Conservation (phyloP, 208 protist species). For the Endotrypanum monterogeii region DNA sequence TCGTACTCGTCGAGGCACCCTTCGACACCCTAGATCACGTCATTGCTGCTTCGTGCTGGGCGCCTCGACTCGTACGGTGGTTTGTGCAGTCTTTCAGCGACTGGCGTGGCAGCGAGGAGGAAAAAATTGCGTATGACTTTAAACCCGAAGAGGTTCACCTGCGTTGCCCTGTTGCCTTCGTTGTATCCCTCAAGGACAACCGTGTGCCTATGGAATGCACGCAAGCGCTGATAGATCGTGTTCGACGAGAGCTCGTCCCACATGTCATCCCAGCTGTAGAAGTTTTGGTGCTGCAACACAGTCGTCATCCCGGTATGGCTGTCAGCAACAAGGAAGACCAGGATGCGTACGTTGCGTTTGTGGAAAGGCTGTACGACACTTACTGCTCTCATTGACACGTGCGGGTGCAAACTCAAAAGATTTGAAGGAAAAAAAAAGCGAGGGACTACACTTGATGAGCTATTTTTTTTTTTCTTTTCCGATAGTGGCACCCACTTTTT, state of each 20-base stretch:
- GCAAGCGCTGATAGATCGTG: slow-evolving; percentile 61
- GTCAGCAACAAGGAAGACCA: slow-evolving; percentile 78
- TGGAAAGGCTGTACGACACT: slow-evolving; percentile 72
- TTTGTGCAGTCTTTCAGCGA: slow-evolving; percentile 75
- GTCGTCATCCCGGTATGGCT: slow-evolving; percentile 75
- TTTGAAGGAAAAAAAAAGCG: background rate
- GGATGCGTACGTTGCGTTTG: slow-evolving; percentile 80
- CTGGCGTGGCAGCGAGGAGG: slow-evolving; percentile 47
- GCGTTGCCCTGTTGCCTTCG: slow-evolving; percentile 82
- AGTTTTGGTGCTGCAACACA: slow-evolving; percentile 77
- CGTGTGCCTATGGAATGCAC: slow-evolving; percentile 79
- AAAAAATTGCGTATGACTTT: slow-evolving; percentile 58
- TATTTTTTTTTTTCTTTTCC: background rate
- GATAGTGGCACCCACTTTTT: background rate
- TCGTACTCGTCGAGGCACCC: slow-evolving; percentile 82
- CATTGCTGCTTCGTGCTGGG: slow-evolving; percentile 53
- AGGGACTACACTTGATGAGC: background rate
- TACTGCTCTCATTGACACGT: slow-evolving; percentile 48
- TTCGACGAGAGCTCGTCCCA: slow-evolving; percentile 60
- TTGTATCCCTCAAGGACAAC: slow-evolving; percentile 68
- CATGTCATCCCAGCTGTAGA: slow-evolving; percentile 76
- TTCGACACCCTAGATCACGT: slow-evolving; percentile 86
- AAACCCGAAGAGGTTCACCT: slow-evolving; percentile 53
- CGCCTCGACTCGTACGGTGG: slow-evolving; percentile 67
- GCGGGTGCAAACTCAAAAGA: too few relatives aligned